phyloP scores from a whole-genome alignment of 1,284 basidiomycete genomes.

The Omphalotus olearius region DNA sequence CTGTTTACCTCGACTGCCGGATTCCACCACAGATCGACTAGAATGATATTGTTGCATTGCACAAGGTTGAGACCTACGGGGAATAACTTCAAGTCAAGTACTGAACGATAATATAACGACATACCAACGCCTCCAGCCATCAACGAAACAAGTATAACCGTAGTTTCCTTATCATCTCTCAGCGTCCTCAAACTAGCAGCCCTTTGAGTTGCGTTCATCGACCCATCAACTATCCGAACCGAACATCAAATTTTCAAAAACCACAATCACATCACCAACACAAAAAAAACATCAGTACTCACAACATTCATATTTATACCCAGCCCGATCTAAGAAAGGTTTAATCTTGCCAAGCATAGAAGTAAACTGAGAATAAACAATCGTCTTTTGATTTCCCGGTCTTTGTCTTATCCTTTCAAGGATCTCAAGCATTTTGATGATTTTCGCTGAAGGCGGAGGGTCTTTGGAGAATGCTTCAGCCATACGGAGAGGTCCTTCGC shows the following conservation, averaged over 20 bases:
- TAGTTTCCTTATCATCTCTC: conserved; percentile 29
- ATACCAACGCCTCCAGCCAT: conserved; percentile 50
- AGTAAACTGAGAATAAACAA: conserved; percentile 48
- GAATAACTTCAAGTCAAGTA: background rate
- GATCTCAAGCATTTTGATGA: background rate
- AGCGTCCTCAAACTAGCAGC: conserved; percentile 43
- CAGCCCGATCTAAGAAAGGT: conserved; percentile 39
- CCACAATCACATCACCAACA: too few species aligned
- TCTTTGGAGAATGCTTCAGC: too few species aligned
- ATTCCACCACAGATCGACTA: conserved; percentile 61
- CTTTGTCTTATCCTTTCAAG: conserved; percentile 4
- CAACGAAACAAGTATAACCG: conserved; percentile 58
- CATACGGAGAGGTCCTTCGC: too few species aligned
- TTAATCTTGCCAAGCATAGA: conserved; percentile 54
- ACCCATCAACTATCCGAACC: conserved; percentile 41
- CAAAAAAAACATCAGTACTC: conserved; percentile 20
- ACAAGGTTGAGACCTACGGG: conserved; percentile 53
- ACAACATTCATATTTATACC: conserved; percentile 49
- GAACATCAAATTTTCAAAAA: too few species aligned
- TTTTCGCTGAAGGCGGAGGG: background rate
- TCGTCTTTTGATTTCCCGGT: conserved; percentile 41
- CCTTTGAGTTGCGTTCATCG: conserved; percentile 41
- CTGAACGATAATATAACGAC: conserved; percentile 6
- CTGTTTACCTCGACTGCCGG: conserved; percentile 35
- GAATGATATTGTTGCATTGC: conserved; percentile 54